phyloP scores from a whole-genome alignment of 441 rosid genomes.

The Monsonia emarginata region DNA sequence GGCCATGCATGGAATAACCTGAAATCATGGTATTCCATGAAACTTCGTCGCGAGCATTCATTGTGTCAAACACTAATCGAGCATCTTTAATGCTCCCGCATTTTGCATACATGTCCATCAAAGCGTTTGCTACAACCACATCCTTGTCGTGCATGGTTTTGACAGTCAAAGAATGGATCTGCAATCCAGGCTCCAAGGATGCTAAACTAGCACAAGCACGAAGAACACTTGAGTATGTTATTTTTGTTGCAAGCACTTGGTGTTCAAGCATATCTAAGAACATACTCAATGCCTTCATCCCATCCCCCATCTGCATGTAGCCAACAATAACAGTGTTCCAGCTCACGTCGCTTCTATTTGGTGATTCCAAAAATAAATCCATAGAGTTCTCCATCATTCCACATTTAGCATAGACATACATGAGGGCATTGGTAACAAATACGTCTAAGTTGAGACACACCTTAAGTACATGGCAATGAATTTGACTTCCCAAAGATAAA shows the following conservation, averaged over 20 bases:
- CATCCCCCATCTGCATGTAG: slow-evolving; percentile 39
- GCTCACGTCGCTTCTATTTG: slow-evolving; percentile 45
- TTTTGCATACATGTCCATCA: slow-evolving; percentile 91
- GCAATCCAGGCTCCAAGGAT: slow-evolving; percentile 56
- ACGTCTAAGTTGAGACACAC: slow-evolving; percentile 38
- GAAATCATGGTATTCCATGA: slow-evolving; percentile 80
- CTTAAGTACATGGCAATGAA: slow-evolving; percentile 51
- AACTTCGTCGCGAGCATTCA: slow-evolving; percentile 36
- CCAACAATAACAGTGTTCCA: slow-evolving; percentile 88
- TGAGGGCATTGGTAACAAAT: slow-evolving; percentile 56
- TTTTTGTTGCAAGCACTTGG: slow-evolving; percentile 54
- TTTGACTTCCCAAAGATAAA: slow-evolving; percentile 50
- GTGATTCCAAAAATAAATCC: slow-evolving; percentile 46
- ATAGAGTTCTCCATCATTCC: slow-evolving; percentile 47
- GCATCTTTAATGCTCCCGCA: slow-evolving; percentile 64
- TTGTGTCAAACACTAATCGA: slow-evolving; percentile 41
- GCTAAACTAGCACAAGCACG: slow-evolving; percentile 75
- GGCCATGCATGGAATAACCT: slow-evolving; percentile 72
- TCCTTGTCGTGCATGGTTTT: slow-evolving; percentile 47
- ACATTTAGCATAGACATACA: slow-evolving; percentile 68
- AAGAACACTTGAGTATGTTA: slow-evolving; percentile 64
- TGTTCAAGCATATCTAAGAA: slow-evolving; percentile 48
- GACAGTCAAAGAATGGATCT: slow-evolving; percentile 51
- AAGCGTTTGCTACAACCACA: slow-evolving; percentile 53
- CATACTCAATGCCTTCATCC: slow-evolving; percentile 48